Evolutionary conservation across 2,329 filamentous ascomycete species (phyloP).

Genomic region (Apiospora saccharicola): DNA sequence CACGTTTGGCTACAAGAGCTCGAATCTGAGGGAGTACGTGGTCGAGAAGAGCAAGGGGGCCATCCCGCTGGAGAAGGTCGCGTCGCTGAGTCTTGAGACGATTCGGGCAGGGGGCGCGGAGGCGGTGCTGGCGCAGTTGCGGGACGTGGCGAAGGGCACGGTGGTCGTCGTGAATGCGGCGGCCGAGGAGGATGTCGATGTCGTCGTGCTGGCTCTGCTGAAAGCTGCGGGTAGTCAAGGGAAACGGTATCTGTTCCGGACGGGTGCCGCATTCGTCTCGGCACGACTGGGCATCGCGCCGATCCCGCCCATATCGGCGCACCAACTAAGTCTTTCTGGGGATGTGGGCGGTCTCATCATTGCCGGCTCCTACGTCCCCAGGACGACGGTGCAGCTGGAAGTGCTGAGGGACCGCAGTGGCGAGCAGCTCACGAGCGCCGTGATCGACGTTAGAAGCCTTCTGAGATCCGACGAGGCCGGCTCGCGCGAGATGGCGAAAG

Average conservation of each 20-base stretch:
- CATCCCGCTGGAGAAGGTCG: slow-evolving; percentile 48
- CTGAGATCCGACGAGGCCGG: slow-evolving; percentile 47
- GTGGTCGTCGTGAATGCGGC: slow-evolving; percentile 62
- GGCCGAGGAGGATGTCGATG: slow-evolving; percentile 61
- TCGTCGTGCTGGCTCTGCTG: slow-evolving; percentile 59
- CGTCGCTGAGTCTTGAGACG: slow-evolving; percentile 54
- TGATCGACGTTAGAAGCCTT: slow-evolving; percentile 56
- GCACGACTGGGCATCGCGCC: slow-evolving; percentile 59
- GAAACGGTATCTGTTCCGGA: slow-evolving; percentile 48
- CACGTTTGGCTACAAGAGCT: slow-evolving; percentile 63
- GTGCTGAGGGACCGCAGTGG: slow-evolving; percentile 48
- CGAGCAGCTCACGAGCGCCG: slow-evolving; percentile 51
- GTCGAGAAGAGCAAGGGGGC: slow-evolving; percentile 58
- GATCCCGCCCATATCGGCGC: slow-evolving; percentile 57
- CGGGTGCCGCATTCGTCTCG: slow-evolving; percentile 52
- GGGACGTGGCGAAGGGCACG: slow-evolving; percentile 44
- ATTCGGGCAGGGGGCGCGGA: slow-evolving; percentile 55
- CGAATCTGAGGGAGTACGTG: slow-evolving; percentile 60
- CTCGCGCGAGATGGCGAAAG: slow-evolving; percentile 41
- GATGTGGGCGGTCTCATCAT: slow-evolving; percentile 59
- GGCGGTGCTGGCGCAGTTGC: slow-evolving; percentile 50
- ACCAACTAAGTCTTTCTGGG: slow-evolving; percentile 48
- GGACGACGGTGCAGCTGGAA: slow-evolving; percentile 63
- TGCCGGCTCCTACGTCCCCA: slow-evolving; percentile 65
- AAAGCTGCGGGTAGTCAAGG: slow-evolving; percentile 42